phyloP scores from a whole-genome alignment of 75 land plant species.

The Adiantum capillusveneris region DNA sequence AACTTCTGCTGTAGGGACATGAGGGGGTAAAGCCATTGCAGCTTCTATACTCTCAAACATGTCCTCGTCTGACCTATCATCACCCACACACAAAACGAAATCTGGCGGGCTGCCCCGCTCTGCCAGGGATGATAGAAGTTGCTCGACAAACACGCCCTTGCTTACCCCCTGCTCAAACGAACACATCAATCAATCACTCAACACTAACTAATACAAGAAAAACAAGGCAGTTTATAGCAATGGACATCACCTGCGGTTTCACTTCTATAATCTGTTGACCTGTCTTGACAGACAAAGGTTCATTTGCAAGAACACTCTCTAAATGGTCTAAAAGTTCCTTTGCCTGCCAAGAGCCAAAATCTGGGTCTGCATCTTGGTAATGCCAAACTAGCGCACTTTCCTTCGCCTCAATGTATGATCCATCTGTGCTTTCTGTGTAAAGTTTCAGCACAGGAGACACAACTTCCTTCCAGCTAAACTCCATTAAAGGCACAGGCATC shows the following conservation, averaged over 20 bases:
- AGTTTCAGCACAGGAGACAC: constrained; percentile 46
- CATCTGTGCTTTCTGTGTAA: constrained; percentile 57
- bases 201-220: not conserved
- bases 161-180: constrained; percentile 31
- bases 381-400: constrained; percentile 66
- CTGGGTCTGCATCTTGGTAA: constrained; percentile 60
- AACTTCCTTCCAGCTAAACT: constrained; percentile 39
- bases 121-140: constrained; percentile 33
- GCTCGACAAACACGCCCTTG: constrained; percentile 43
- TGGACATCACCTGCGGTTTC: constrained; percentile 44
- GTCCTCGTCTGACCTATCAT: constrained; percentile 50
- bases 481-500: not conserved
- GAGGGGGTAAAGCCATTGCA: constrained; percentile 3
- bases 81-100: constrained; percentile 47
- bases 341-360: constrained; percentile 61
- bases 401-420: constrained; percentile 47
- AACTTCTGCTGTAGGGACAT: constrained; percentile 19
- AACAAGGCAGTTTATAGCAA: not conserved
- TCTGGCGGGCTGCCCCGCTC: constrained; percentile 24
- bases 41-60: constrained; percentile 36
- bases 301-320: constrained; percentile 61
- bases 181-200: too few species aligned
- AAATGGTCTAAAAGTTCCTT: constrained; percentile 58
- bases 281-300: constrained; percentile 56
- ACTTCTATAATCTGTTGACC: constrained; percentile 62